Base-by-base conservation (phyloP, 148 eudicot genomes). In the Fagopyrum esculentum region DNA sequence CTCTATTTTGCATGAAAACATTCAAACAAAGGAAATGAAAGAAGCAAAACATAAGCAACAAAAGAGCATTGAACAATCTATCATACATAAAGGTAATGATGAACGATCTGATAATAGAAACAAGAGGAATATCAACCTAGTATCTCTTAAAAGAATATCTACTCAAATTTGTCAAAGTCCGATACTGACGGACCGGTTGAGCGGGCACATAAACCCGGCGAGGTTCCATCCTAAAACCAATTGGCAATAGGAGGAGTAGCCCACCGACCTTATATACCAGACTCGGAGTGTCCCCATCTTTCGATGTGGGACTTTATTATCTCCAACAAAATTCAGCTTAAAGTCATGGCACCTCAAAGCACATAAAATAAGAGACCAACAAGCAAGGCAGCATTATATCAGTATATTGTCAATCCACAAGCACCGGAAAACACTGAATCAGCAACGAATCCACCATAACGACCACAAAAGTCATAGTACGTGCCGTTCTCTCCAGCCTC, bases 31-130 rank as follows among this genome's bases (percentile, higher is more conserved):
- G 44, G 2, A 59, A 22, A 22, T 22, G 26, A 22, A 29, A 26
- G 13, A 5, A 61, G 6, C 16, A 30, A 29, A 60, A 60, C 66
- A 26, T 59, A 19, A 26, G 4, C 3, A 60, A 57, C 63, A 57
- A 0, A 30, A 0, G 40, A 40, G 17, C 1, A 45, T 5, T 30
- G 44, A 40, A 64, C 4, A 35, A 8, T 10, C 12, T 13, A 4
- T 30, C 43, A 64, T 40, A 64, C 84, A 70, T 87, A 94, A 97
- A 86, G 54, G 84, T 84, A 56, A 94, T 91, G 16, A 94, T 73
- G 79, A 94, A 84, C 75, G 98, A 94, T 87, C 98, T 89, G 86
- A 94, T 30, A 45, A 90, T 74, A 2, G 97, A 94, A 71, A 94
- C 89, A n/a, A 94, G 80, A 43, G 98, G 98, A 78, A 94, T 85